Conservation (phyloP, 2,329 filamentous ascomycete genomes). For the Neonectria coccinea region DNA sequence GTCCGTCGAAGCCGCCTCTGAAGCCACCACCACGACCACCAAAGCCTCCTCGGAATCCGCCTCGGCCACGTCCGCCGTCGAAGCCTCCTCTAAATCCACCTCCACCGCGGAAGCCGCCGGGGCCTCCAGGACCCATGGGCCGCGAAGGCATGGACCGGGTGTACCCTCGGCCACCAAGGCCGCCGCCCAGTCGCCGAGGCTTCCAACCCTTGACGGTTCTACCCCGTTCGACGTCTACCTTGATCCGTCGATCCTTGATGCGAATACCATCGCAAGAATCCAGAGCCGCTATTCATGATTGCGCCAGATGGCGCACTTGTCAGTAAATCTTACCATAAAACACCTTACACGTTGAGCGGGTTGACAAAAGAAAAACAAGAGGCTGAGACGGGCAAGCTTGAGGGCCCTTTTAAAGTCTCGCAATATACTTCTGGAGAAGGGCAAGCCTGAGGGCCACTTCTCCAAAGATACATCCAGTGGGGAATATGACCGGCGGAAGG, state of each 20-base stretch:
- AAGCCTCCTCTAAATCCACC: conserved; percentile 65
- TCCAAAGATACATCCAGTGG: conserved; percentile 46
- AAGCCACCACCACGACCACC: conserved; percentile 69
- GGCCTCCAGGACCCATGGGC: conserved; percentile 72
- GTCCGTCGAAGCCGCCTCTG: conserved; percentile 55
- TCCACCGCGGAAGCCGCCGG: conserved; percentile 67
- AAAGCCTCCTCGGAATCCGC: conserved; percentile 62
- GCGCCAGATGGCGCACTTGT: conserved; percentile 72
- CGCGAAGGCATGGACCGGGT: conserved; percentile 83
- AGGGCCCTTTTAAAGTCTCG: conserved; percentile 64
- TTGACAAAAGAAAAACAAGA: conserved; percentile 44
- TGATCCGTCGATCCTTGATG: conserved; percentile 91
- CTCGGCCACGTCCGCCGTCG: conserved; percentile 57
- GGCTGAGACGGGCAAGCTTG: conserved; percentile 67
- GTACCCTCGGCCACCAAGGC: conserved; percentile 91
- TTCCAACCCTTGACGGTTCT: conserved; percentile 95
- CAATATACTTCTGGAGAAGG: conserved; percentile 54
- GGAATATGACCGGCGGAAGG: conserved; percentile 45
- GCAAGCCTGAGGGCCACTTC: conserved; percentile 59
- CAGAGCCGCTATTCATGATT: conserved; percentile 83
- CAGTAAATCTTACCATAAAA: conserved; percentile 73
- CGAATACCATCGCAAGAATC: conserved; percentile 86
- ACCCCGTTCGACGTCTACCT: conserved; percentile 96
- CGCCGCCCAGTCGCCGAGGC: conserved; percentile 90
- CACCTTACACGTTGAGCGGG: conserved; percentile 40